These are phyloP conservation scores for Psilocybe sp. DNA, from an alignment of 768 basidiomycete genomes.

Conservation along the genomic window DNA sequence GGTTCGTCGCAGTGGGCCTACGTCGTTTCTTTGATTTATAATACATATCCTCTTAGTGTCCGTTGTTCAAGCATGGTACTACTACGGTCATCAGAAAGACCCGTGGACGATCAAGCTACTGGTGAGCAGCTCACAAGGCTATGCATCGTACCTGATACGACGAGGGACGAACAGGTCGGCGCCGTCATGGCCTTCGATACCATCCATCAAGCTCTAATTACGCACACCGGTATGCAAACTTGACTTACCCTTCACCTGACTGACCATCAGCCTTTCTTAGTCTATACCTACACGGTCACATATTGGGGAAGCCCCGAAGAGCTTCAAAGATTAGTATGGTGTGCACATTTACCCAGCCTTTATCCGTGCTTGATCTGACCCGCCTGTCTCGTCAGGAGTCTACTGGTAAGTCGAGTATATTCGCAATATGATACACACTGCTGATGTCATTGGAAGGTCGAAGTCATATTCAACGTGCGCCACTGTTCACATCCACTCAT, in stretches of 20 bases:
- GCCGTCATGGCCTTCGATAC: slow-evolving; percentile 50
- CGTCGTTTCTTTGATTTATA: neutral
- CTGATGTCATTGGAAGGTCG: slow-evolving; percentile 11
- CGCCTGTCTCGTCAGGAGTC: slow-evolving; percentile 11
- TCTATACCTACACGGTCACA: slow-evolving; percentile 20
- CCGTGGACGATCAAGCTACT: slow-evolving; percentile 44
- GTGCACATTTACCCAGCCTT: neutral
- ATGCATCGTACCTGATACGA: neutral
- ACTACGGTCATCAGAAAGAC: slow-evolving; percentile 50
- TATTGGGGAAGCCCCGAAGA: slow-evolving; percentile 17
- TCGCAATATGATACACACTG: neutral
- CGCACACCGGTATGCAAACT: slow-evolving; percentile 39
- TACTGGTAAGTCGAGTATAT: slow-evolving; percentile 15
- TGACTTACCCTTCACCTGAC: neutral
- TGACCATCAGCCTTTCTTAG: slow-evolving; percentile 6
- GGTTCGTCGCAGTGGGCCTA: slow-evolving; percentile 32
- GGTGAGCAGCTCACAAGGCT: slow-evolving; percentile 21
- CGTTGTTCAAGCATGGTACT: slow-evolving; percentile 53
- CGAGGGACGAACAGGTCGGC: slow-evolving; percentile 35
- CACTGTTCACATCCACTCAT: neutral
- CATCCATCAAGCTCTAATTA: slow-evolving; percentile 50
- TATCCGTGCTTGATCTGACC: neutral
- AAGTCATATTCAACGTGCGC: slow-evolving; percentile 24
- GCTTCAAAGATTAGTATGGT: slow-evolving; percentile 20
- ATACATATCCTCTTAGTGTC: slow-evolving; percentile 36